Conservation (phyloP, 2,329 filamentous ascomycete species). For the Exophiala dermatitidis region DNA sequence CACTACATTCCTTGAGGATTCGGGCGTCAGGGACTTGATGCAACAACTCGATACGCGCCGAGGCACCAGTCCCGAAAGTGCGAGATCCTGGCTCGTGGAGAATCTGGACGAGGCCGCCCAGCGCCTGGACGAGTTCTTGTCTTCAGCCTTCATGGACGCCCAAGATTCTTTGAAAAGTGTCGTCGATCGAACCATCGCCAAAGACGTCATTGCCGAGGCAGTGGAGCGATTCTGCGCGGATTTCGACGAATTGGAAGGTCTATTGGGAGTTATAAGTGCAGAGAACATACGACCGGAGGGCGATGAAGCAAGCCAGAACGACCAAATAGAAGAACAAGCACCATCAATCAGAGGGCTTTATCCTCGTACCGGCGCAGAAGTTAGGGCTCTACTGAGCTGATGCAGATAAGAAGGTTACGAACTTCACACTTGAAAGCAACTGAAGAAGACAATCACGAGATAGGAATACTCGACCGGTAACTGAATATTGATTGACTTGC, state of each 20-base stretch:
- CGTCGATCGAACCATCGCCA: conserved; percentile 63
- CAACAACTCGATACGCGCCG: conserved; percentile 18
- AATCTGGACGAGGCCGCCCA: conserved; percentile 56
- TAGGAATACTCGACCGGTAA: too few relatives aligned
- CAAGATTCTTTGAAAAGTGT: conserved; percentile 70
- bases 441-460: background rate
- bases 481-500: too few relatives aligned
- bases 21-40: conserved; percentile 19
- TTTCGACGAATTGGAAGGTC: conserved; percentile 64
- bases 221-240: conserved; percentile 76
- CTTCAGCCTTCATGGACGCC: conserved; percentile 87
- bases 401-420: background rate
- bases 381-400: conserved; percentile 53
- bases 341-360: conserved; percentile 49
- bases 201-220: conserved; percentile 72
- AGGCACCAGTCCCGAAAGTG: background rate
- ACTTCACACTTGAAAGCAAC: background rate
- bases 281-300: conserved; percentile 35
- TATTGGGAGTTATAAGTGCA: conserved; percentile 39
- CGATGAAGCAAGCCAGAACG: conserved; percentile 25
- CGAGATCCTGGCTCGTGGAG: conserved; percentile 30
- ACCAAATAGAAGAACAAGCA: conserved; percentile 3
- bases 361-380: conserved; percentile 58
- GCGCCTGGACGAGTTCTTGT: conserved; percentile 79
- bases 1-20: conserved; percentile 19